Conservation (phyloP, 257 asterid species). For the Henckelia pumila region DNA sequence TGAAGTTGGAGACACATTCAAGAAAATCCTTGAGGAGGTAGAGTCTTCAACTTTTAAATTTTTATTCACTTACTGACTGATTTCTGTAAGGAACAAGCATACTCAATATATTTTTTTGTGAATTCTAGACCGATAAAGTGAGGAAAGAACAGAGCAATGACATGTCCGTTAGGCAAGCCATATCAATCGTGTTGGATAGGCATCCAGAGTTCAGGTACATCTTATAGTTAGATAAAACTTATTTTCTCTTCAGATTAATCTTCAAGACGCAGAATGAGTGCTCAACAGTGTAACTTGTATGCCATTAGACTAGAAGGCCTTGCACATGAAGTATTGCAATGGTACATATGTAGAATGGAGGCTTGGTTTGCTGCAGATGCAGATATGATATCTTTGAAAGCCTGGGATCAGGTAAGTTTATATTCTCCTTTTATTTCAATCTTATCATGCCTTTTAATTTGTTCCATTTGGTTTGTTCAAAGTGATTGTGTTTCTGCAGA, state of each 20-base stretch:
- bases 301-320: conserved; percentile 72
- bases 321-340: conserved; percentile 83
- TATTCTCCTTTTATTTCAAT: not conserved
- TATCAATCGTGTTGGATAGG: conserved; percentile 70
- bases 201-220: conserved; percentile 78
- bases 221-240: conserved; percentile 3
- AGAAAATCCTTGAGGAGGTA: conserved; percentile 94
- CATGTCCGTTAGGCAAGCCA: conserved; percentile 86
- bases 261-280: conserved; percentile 25
- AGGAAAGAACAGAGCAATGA: conserved; percentile 67
- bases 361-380: conserved; percentile 99
- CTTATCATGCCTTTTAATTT: conserved; percentile 21
- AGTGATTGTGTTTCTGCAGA: conserved; percentile 17
- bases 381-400: conserved; percentile 88
- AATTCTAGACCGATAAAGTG: conserved; percentile 79
- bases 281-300: conserved; percentile 24
- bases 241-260: not conserved
- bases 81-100: conserved; percentile 6
- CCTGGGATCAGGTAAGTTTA: conserved; percentile 91
- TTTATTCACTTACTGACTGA: not conserved
- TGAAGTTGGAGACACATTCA: conserved; percentile 82
- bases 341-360: conserved; percentile 99
- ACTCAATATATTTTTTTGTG: conserved; percentile 24
- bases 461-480: conserved; percentile 10
- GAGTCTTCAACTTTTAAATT: conserved; percentile 17